phyloP scores from a whole-genome alignment of 352 stramenopile species.

The Phytophthora pini region DNA sequence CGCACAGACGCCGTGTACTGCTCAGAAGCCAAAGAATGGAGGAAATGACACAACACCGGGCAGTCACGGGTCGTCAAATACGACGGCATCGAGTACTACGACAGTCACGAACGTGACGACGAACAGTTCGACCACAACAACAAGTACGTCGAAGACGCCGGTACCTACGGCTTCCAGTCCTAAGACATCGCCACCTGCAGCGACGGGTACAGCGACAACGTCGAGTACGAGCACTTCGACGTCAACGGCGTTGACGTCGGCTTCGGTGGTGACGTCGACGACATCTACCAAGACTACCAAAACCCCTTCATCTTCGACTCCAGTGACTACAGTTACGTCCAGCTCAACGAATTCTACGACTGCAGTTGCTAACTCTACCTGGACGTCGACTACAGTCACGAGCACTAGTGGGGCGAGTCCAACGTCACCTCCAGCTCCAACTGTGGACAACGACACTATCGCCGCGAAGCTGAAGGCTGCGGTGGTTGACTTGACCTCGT shows the following conservation, averaged over 20 bases:
- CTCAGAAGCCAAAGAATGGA: slow-evolving; percentile 15
- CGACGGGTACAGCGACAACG: not conserved
- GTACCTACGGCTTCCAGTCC: not conserved
- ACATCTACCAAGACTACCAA: not conserved
- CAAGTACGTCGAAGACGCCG: slow-evolving; percentile 3
- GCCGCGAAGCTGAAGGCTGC: slow-evolving; percentile 23
- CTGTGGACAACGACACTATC: slow-evolving; percentile 16
- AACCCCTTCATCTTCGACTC: not conserved
- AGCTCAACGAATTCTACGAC: slow-evolving; percentile 14
- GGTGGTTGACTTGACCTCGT: slow-evolving; percentile 1
- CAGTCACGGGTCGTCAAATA: not conserved
- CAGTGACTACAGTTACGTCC: slow-evolving; percentile 8
- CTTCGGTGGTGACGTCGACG: slow-evolving; percentile 20
- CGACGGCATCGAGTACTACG: slow-evolving; percentile 1
- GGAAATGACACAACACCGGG: slow-evolving; percentile 16
- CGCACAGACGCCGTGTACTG: slow-evolving; percentile 26
- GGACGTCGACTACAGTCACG: slow-evolving; percentile 4
- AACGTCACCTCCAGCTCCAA: not conserved
- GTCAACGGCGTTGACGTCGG: slow-evolving; percentile 13
- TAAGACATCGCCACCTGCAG: not conserved
- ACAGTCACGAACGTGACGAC: slow-evolving; percentile 7
- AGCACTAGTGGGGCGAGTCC: not conserved
- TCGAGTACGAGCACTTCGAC: slow-evolving; percentile 10
- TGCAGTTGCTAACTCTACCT: slow-evolving; percentile 8
- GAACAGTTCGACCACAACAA: not conserved